Evolutionary conservation across 345 rosid species (phyloP).

Genomic region (Eucalyptus marginata): DNA sequence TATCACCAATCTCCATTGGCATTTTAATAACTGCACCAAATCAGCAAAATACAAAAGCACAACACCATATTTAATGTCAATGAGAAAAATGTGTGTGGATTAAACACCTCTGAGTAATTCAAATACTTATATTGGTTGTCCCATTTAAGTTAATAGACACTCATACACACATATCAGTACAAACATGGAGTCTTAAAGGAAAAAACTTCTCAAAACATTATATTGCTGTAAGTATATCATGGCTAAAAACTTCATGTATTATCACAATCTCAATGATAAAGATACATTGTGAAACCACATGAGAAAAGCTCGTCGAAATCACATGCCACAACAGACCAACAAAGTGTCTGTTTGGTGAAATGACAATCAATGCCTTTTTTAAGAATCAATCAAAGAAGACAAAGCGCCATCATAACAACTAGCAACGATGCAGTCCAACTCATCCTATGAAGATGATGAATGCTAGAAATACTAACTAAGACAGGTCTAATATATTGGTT

Average conservation of each 20-base stretch:
- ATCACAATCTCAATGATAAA: neutral
- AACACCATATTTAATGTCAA: neutral
- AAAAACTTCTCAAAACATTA: neutral
- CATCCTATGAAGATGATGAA: neutral
- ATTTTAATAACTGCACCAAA: neutral
- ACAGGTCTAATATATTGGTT: neutral
- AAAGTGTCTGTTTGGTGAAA: neutral
- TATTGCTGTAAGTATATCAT: neutral
- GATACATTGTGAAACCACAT: neutral
- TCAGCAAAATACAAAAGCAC: neutral
- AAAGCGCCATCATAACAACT: neutral
- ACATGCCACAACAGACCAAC: neutral
- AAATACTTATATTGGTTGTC: neutral
- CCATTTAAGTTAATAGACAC: neutral
- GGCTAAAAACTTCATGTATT: neutral
- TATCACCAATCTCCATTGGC: conserved; percentile 12
- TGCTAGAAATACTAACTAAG: neutral
- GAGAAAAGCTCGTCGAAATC: neutral
- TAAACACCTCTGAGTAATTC: neutral
- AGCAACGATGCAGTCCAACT: neutral
- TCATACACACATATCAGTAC: neutral
- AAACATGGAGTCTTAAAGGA: neutral
- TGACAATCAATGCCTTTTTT: neutral
- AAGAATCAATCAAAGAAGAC: neutral
- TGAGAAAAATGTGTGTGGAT: neutral